These are phyloP conservation scores for Solanum bulbocastanum DNA, from an alignment of 257 asterid genomes.

Conservation along the genomic window DNA sequence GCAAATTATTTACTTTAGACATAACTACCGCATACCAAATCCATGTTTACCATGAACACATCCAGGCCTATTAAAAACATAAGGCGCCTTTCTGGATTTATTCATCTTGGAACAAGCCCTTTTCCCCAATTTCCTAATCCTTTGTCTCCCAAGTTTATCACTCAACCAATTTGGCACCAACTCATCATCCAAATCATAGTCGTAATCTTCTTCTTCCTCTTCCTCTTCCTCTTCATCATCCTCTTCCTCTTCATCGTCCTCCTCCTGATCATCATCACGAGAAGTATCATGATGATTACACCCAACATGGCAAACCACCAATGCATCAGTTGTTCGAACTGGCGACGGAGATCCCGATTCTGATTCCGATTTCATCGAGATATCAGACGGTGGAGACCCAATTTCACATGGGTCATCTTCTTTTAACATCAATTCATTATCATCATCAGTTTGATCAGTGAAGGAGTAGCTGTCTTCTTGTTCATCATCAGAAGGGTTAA, in stretches of 20 bases:
- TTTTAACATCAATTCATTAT: background rate
- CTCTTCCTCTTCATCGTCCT: background rate
- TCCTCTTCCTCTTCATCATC: slow-evolving; percentile 10
- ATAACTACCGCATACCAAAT: slow-evolving; percentile 29
- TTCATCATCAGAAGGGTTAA: slow-evolving; percentile 59
- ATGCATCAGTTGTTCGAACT: slow-evolving; percentile 3
- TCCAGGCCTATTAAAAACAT: slow-evolving; percentile 48
- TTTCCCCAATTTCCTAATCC: slow-evolving; percentile 68
- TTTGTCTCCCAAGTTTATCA: slow-evolving; percentile 53
- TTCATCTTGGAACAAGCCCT: slow-evolving; percentile 35
- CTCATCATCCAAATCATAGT: slow-evolving; percentile 52
- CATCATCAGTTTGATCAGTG: slow-evolving; percentile 17
- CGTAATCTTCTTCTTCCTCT: slow-evolving; percentile 15
- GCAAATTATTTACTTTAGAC: background rate
- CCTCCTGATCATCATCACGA: background rate
- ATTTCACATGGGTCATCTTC: slow-evolving; percentile 1
- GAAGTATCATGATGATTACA: background rate
- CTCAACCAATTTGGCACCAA: slow-evolving; percentile 58
- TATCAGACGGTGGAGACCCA: slow-evolving; percentile 16
- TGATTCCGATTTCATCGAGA: background rate
- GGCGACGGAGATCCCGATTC: background rate
- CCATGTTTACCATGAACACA: slow-evolving; percentile 40
- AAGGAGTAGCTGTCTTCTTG: slow-evolving; percentile 27
- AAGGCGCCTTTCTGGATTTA: slow-evolving; percentile 41
- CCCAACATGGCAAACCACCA: slow-evolving; percentile 10